phyloP scores from a whole-genome alignment of 2,329 filamentous ascomycete species.

The Fusarium lyarnte region DNA sequence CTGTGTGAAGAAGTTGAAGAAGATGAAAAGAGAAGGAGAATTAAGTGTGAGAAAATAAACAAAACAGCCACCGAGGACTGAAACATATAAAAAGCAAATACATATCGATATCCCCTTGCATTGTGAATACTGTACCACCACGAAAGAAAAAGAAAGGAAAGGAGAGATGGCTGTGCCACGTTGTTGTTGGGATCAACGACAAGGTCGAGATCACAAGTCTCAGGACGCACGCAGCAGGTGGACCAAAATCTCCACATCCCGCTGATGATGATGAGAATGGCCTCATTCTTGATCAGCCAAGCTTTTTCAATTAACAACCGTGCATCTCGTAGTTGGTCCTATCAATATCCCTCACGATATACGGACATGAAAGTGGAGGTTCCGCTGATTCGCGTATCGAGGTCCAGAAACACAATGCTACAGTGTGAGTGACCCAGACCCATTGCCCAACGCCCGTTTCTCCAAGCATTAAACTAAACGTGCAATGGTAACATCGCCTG shows the following conservation, averaged over 20 bases:
- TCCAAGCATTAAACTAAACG: conserved; percentile 12
- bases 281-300: conserved; percentile 36
- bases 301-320: background rate
- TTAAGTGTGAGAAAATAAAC: background rate
- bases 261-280: conserved; percentile 14
- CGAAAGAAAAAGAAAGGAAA: conserved; percentile 3
- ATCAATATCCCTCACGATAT: background rate
- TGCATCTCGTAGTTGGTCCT: background rate
- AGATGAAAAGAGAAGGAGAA: background rate
- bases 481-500: conserved; percentile 15
- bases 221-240: conserved; percentile 2
- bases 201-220: conserved; percentile 19
- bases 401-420: background rate
- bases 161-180: background rate
- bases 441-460: conserved; percentile 3
- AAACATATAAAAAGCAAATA: conserved; percentile 16
- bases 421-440: no score
- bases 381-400: conserved; percentile 22
- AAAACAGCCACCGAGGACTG: background rate
- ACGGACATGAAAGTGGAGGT: background rate
- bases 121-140: background rate
- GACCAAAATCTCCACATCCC: conserved; percentile 27
- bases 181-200: background rate
- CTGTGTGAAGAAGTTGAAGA: background rate
- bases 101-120: background rate